Conservation (phyloP, 2,329 filamentous ascomycete genomes). For the Aspergillus ibericus region DNA sequence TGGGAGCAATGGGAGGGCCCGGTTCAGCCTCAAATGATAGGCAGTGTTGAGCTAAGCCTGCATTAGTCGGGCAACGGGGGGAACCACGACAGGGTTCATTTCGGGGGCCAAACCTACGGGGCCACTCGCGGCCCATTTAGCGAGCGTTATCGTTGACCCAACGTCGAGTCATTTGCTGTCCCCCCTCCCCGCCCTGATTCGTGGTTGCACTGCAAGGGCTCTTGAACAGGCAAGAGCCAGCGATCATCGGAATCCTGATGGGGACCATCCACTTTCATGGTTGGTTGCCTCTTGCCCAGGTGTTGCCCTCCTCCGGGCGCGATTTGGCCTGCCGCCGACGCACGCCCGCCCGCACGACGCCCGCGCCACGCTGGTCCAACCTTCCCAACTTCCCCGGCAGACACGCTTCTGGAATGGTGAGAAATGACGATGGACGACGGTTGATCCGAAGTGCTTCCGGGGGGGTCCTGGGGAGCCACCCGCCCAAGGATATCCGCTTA, state of each 20-base stretch:
- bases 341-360: background rate
- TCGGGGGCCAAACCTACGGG: conserved; percentile 1
- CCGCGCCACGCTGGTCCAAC: background rate
- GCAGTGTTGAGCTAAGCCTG: conserved; percentile 1
- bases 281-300: conserved; percentile 2
- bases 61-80: background rate
- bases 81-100: background rate
- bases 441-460: background rate
- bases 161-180: background rate
- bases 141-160: conserved; percentile 1
- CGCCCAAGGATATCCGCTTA: background rate
- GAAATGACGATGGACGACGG: background rate
- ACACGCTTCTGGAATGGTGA: conserved; percentile 1
- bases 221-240: background rate
- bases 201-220: background rate
- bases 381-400: no score
- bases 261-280: background rate
- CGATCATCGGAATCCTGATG: background rate
- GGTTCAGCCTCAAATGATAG: conserved; percentile 4
- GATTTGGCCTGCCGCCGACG: background rate
- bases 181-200: background rate
- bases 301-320: background rate
- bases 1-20: background rate
- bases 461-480: background rate
- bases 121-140: background rate